Evolutionary conservation across 192 early-diverging fungal species (phyloP).

Genomic region (Pilobolus umbonatus): DNA sequence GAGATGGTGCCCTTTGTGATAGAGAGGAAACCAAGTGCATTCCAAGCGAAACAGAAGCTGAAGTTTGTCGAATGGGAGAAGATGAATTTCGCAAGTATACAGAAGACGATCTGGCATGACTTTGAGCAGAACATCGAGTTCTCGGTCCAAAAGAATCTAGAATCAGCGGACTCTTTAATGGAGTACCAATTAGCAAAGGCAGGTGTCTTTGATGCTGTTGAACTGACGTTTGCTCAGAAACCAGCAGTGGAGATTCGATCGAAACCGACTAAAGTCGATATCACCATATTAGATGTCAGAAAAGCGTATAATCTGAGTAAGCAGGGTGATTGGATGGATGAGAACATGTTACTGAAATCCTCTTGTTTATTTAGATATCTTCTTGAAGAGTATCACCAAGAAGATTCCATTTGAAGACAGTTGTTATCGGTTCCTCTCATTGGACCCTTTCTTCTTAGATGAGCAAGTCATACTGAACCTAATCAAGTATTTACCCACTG

Average conservation of each 20-base stretch:
- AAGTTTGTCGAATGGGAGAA: constrained; percentile 81
- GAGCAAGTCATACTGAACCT: constrained; percentile 52
- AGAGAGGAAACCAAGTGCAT: constrained; percentile 28
- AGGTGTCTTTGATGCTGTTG: constrained; percentile 32
- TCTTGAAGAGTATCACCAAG: constrained; percentile 39
- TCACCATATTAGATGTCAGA: constrained; percentile 62
- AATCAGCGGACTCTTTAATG: constrained; percentile 7
- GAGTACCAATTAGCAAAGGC: constrained; percentile 31
- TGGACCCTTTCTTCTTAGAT: constrained; percentile 57
- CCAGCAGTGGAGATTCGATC: constrained; percentile 38
- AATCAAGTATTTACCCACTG: constrained; percentile 61
- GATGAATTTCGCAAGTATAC: constrained; percentile 57
- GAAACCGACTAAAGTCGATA: constrained; percentile 37
- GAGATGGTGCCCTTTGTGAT: too few relatives aligned
- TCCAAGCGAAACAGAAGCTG: constrained; percentile 62
- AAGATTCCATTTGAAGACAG: constrained; percentile 65
- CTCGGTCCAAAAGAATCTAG: neutral
- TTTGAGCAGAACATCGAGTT: constrained; percentile 9
- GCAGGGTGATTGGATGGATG: neutral
- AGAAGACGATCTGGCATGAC: constrained; percentile 57
- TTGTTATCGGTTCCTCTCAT: constrained; percentile 54
- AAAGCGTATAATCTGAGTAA: constrained; percentile 57
- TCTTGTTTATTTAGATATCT: constrained; percentile 25
- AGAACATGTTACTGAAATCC: neutral
- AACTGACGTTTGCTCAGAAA: constrained; percentile 32